Evolutionary conservation across 306 rosid genomes (phyloP).

Genomic region (Fragaria nilgerrensis): DNA sequence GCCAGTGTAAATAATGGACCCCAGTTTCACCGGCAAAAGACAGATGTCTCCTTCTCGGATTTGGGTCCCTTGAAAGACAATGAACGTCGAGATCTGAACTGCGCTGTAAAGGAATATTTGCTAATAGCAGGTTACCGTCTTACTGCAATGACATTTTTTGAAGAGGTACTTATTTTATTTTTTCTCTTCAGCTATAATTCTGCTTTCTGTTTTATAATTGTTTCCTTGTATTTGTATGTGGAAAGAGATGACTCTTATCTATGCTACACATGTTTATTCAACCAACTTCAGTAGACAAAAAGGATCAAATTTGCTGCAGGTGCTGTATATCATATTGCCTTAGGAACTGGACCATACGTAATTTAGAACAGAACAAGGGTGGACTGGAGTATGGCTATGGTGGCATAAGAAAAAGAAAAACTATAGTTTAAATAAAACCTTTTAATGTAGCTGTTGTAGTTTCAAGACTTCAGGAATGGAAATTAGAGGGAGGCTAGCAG

Average conservation of each 20-base stretch:
- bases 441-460: neutral
- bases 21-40: conserved; percentile 46
- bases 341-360: neutral
- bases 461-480: neutral
- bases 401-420: neutral
- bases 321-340: neutral
- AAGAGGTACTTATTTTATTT: conserved; percentile 57
- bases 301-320: neutral
- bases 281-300: neutral
- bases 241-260: neutral
- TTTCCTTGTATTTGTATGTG: neutral
- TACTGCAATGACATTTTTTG: conserved; percentile 97
- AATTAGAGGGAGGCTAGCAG: neutral
- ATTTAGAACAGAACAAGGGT: neutral
- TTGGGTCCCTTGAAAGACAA: conserved; percentile 80
- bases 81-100: conserved; percentile 85
- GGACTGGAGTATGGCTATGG: no score
- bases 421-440: neutral
- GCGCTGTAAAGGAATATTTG: conserved; percentile 94
- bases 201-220: neutral
- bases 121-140: conserved; percentile 93
- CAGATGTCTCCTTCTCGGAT: conserved; percentile 49
- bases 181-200: neutral
- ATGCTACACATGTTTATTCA: neutral
- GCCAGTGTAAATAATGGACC: conserved; percentile 42